Evolutionary conservation across 2,329 filamentous ascomycete species (phyloP), one percentile per base, ranked within the genome.

Genomic region (Fusarium papillatum): DNA sequence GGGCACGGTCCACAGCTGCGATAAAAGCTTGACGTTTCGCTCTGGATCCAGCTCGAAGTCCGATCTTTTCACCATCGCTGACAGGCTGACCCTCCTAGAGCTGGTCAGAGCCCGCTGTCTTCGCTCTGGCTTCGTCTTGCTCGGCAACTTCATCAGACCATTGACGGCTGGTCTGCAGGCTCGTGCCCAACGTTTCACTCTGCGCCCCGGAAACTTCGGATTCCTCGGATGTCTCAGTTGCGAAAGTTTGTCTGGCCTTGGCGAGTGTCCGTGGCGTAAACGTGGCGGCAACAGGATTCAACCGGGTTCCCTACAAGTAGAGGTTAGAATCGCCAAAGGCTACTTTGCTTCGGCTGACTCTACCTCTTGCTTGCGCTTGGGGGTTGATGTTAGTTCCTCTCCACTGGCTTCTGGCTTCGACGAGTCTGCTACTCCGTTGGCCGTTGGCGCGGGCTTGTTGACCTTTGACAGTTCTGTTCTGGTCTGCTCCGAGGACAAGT

Each of bases 261-360:
- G 75, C 73, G 34, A 79, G 59, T 22, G 71, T 74, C 31, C 85
- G 85, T 60, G 90, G 89, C 2, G 88, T 91, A 72, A 91, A 91
- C 65, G 87, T 86, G 55, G 88, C 86, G 34, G 90, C 90, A 76
- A 86, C 84, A 38, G 90, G 90, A 81, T 91, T 91, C 77, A 91
- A 82, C 78, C 84, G 89, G 72, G 85, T 88, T 82, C 84, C 87
- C 88, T 90, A 82, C 76, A 83, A 79, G 71, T 76, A 82, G 79
- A 82, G 80, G 82, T 87, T 82, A 87, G 85, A 84, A 83, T 85
- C 83, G 75, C 73, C 78, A 78, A 80, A 80, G 78, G 68, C 64
- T 78, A 80, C 29, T 69, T 73, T 34, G 69, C 79, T 79, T 78
- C 71, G 68, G 74, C 71, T 83, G 82, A 84, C 83, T 86, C 84